phyloP scores from a whole-genome alignment of 768 basidiomycete genomes.

The Cystofilobasidium bisporidii region DNA sequence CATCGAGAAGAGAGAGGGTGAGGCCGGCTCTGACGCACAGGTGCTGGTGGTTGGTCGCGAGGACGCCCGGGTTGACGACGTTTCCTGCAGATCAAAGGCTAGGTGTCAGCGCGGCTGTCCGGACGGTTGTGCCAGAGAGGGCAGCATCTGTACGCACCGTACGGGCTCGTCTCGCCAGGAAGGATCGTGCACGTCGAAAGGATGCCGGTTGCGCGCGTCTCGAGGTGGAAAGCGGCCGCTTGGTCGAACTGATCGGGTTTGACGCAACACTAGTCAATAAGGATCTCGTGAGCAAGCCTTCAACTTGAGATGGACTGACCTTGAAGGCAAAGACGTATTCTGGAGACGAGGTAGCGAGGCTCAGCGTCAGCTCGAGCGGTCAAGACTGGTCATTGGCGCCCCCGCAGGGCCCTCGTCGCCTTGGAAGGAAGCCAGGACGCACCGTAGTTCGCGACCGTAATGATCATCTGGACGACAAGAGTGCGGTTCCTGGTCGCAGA shows the following conservation, averaged over 20 bases:
- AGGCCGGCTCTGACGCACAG: neutral
- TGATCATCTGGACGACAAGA: conserved; percentile 36
- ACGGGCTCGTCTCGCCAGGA: conserved; percentile 33
- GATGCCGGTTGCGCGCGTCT: conserved; percentile 38
- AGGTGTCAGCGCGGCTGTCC: too few species aligned
- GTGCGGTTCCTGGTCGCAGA: conserved; percentile 33
- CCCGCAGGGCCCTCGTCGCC: too few species aligned
- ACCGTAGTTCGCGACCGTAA: conserved; percentile 35
- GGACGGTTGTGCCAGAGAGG: too few species aligned
- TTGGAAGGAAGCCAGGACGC: neutral
- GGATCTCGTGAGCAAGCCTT: too few species aligned
- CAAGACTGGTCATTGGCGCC: too few species aligned
- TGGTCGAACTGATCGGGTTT: conserved; percentile 36
- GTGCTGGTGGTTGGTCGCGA: conserved; percentile 7
- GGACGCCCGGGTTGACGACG: conserved; percentile 32
- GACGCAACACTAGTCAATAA: too few species aligned
- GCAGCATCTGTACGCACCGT: too few species aligned
- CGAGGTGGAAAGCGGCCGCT: conserved; percentile 33
- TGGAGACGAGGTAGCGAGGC: neutral
- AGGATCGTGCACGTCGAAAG: conserved; percentile 33
- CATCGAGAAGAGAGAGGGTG: neutral
- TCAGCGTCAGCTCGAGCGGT: neutral
- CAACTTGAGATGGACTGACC: neutral
- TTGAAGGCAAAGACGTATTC: neutral
- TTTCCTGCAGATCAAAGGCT: too few species aligned